Conservation (phyloP, 495 filamentous ascomycete species). For the Cryomyces minteri region DNA sequence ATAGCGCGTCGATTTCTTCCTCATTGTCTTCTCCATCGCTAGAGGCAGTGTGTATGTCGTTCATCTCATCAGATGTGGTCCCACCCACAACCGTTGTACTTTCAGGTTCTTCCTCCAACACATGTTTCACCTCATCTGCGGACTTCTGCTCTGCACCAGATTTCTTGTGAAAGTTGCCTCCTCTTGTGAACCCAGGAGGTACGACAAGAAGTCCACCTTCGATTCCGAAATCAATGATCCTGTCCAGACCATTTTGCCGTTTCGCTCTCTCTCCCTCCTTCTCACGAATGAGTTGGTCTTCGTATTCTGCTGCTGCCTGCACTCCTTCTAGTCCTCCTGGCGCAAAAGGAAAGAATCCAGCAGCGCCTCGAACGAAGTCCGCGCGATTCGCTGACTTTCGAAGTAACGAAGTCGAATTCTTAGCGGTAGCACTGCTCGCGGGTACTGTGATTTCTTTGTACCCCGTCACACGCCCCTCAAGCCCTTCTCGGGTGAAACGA, state of each 20-base stretch:
- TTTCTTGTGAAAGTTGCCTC: constrained; percentile 50
- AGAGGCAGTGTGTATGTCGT: constrained; percentile 13
- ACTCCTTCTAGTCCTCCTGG: constrained; percentile 82
- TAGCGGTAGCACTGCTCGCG: constrained; percentile 76
- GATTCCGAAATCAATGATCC: constrained; percentile 61
- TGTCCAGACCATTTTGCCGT: constrained; percentile 37
- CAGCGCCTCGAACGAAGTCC: constrained; percentile 88
- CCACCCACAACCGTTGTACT: constrained; percentile 22
- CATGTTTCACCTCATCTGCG: constrained; percentile 54
- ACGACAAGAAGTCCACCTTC: constrained; percentile 66
- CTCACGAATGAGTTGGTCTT: constrained; percentile 36
- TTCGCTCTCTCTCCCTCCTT: constrained; percentile 14
- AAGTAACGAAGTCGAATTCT: constrained; percentile 84
- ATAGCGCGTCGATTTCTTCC: constrained; percentile 77
- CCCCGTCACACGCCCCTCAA: constrained; percentile 84
- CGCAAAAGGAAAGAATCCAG: constrained; percentile 90
- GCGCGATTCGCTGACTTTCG: constrained; percentile 75
- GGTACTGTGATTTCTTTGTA: constrained; percentile 92
- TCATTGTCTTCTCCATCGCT: constrained; percentile 28
- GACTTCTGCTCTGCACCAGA: constrained; percentile 33
- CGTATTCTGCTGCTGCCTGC: constrained; percentile 58
- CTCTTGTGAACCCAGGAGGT: constrained; percentile 67
- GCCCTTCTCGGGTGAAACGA: constrained; percentile 77
- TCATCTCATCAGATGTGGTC: constrained; percentile 11
- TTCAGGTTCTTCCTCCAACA: constrained; percentile 49